A percentile compares a stretch with the other conserved stretches of the same genome.
Conservation (phyloP, 1,284 basidiomycete species). For the Cystobasidiaceae sp. region DNA sequence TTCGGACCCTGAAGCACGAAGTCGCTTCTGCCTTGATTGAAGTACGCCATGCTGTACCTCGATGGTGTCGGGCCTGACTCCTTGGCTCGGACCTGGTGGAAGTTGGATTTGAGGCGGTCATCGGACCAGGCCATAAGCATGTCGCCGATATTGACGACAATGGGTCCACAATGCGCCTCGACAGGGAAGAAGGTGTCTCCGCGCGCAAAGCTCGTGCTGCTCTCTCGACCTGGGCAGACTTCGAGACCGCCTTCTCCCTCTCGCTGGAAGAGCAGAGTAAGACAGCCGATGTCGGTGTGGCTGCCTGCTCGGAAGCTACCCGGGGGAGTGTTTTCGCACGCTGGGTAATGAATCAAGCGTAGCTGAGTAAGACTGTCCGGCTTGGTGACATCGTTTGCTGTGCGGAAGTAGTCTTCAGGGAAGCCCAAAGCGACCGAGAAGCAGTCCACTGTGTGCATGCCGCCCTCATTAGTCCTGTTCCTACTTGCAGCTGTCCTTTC, state of each 20-base stretch:
- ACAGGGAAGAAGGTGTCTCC: conserved; percentile 34
- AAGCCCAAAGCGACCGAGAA: neutral
- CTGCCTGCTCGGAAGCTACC: conserved; percentile 33
- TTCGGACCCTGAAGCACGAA: conserved; percentile 42
- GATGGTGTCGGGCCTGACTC: neutral
- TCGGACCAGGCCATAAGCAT: conserved; percentile 43
- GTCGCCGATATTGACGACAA: conserved; percentile 44
- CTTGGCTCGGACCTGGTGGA: conserved; percentile 39
- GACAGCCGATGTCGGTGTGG: conserved; percentile 43
- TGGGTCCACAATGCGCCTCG: conserved; percentile 36
- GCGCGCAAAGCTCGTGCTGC: conserved; percentile 38
- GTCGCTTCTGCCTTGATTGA: conserved; percentile 41
- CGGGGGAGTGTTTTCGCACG: conserved; percentile 33
- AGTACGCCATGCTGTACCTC: conserved; percentile 43
- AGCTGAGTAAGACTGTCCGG: conserved; percentile 41
- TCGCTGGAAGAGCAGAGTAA: conserved; percentile 44
- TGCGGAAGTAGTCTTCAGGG: conserved; percentile 38
- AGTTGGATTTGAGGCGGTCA: conserved; percentile 43
- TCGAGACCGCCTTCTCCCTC: conserved; percentile 42
- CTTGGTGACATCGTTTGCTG: conserved; percentile 34
- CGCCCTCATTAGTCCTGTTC: too few species aligned
- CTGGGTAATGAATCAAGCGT: conserved; percentile 42
- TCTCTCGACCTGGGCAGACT: conserved; percentile 40
- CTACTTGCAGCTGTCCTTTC: too few species aligned
- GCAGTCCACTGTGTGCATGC: neutral